A percentile compares a stretch with the other conserved stretches of the same genome.
These are phyloP conservation scores for Plectosphaerella cucumerina DNA, from an alignment of 2,329 filamentous ascomycete species.

Conservation along the genomic window DNA sequence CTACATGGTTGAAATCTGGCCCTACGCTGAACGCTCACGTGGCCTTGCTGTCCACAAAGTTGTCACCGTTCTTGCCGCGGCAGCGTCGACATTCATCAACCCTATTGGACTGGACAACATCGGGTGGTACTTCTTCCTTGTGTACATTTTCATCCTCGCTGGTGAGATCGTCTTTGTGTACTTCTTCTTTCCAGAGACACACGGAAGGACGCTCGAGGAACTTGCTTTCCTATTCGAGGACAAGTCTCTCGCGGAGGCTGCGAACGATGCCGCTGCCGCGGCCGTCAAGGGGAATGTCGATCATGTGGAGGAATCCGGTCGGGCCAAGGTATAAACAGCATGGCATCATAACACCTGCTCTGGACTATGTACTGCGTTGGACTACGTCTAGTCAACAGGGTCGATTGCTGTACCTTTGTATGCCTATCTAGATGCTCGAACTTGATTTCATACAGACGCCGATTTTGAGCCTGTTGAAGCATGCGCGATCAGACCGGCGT, in stretches of 20 bases:
- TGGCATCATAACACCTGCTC: not conserved
- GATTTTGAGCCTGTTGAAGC: too few species aligned
- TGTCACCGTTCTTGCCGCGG: conserved; percentile 1
- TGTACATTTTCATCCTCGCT: conserved; percentile 10
- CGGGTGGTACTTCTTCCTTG: conserved; percentile 2
- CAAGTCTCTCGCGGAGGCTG: conserved; percentile 17
- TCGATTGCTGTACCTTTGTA: too few species aligned
- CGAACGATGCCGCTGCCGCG: conserved; percentile 18
- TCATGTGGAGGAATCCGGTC: conserved; percentile 1
- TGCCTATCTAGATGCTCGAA: too few species aligned
- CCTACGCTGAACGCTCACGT: conserved; percentile 49
- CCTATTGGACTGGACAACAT: conserved; percentile 2
- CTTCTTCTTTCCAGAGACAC: conserved; percentile 74
- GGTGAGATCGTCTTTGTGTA: conserved; percentile 48
- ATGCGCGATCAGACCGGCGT: too few species aligned
- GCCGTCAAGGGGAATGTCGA: conserved; percentile 10
- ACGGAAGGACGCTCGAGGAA: conserved; percentile 69
- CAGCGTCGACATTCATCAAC: conserved; percentile 2
- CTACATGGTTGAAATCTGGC: conserved; percentile 57
- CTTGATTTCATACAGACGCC: too few species aligned
- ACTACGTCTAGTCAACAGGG: too few species aligned
- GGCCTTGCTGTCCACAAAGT: conserved; percentile 39
- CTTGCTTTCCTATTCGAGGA: conserved; percentile 20
- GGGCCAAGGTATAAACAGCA: not conserved
- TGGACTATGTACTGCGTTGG: not conserved